phyloP scores from a whole-genome alignment of 306 rosid genomes.

The Hippophae tibetana region DNA sequence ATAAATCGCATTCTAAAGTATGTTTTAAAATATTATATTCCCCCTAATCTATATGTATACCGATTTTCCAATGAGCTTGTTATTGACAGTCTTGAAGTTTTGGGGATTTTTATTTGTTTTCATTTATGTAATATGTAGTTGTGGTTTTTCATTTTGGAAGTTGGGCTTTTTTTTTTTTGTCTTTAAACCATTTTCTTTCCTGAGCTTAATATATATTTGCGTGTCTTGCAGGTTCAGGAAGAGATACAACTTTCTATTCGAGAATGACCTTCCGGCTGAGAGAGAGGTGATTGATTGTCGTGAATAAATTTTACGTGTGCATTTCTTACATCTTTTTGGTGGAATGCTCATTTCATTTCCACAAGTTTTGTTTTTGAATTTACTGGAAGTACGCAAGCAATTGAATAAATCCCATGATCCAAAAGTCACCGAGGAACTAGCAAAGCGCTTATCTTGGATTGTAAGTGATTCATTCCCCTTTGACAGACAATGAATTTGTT shows the following conservation, averaged over 20 bases:
- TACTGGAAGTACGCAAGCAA: constrained; percentile 48
- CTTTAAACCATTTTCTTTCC: background rate
- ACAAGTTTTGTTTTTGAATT: constrained; percentile 10
- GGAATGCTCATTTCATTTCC: constrained; percentile 1
- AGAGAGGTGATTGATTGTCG: constrained; percentile 38
- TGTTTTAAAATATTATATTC: too few relatives aligned
- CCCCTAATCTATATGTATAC: too few relatives aligned
- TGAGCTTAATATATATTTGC: background rate
- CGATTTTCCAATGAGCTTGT: too few relatives aligned
- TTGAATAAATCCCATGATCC: constrained; percentile 40
- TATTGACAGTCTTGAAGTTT: too few relatives aligned
- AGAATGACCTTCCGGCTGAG: constrained; percentile 25
- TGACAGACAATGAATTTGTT: background rate
- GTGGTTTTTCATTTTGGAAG: background rate
- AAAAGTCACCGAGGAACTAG: constrained; percentile 37
- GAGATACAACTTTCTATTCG: constrained; percentile 54
- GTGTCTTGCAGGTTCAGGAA: constrained; percentile 60
- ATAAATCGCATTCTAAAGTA: too few relatives aligned
- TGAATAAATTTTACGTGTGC: constrained; percentile 7
- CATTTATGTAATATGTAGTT: too few relatives aligned
- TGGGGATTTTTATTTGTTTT: too few relatives aligned
- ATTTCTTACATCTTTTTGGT: constrained; percentile 1
- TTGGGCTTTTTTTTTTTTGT: background rate
- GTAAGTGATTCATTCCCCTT: constrained; percentile 30
- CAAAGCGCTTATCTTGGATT: constrained; percentile 48